Base-by-base conservation (phyloP, 768 basidiomycete genomes). In the Boletus rubropictus region DNA sequence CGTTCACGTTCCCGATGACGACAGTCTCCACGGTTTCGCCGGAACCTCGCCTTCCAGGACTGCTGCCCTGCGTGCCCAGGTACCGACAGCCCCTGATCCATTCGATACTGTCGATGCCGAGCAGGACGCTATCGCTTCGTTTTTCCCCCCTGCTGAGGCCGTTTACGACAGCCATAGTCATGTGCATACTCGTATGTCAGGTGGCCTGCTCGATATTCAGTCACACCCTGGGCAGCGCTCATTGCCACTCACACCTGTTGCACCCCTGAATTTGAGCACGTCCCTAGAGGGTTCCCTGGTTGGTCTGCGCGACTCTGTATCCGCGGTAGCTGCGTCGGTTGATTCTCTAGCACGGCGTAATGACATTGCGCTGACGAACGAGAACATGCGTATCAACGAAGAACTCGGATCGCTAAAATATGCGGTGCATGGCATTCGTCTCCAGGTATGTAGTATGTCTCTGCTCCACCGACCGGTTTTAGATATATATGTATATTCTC, bases 361-460 rank as follows among this genome's bases (percentile, higher is more conserved):
- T 42, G 84, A 86, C 39, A 78, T 88, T 54, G 77, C 80, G 33
- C 64, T 85, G 42, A 74, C 79, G 18, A 84, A 86, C 53, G 88
- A 91, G 63, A 77, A 78, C 38, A 72, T 86, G 59, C 71, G 86
- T 51, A 66, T 84, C 49, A 81, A 79, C 36, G 88, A 91, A 54
- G 88, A 91, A 60, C 72, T 87, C 27, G 78, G 80, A 55, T 79
- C 81, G 18, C 57, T 91, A 40, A 75, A 83, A 42, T 83, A 77
- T 20, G 79, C 74, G 42, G 71, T 89, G 35, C 84, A 89, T 52
- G 88, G 87, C 2, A 63, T 91, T 38, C 73, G 88, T 45, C 84
- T 90, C 74, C 88, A 89, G 78, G 82, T 87, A 46, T 11, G 76
- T 66, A 5, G 24, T 8, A 25, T 6, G 7, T 33, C 22, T 31